A percentile compares a stretch with the other conserved stretches of the same genome.
These are phyloP conservation scores for Xerocomus potaroensis DNA, from an alignment of 768 basidiomycete genomes.

Conservation along the genomic window DNA sequence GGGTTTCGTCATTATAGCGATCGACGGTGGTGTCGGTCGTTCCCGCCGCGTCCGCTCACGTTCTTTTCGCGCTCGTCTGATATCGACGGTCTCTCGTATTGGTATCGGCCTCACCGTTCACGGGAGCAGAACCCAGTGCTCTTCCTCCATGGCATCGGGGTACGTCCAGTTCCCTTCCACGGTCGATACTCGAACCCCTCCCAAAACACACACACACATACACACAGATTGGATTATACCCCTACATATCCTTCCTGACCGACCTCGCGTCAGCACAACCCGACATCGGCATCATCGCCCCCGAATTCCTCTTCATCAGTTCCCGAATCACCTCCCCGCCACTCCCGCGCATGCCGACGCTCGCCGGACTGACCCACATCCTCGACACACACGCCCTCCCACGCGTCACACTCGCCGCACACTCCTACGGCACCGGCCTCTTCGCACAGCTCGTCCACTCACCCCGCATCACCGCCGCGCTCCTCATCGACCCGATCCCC, in stretches of 20 bases:
- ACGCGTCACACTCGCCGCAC: constrained; percentile 44
- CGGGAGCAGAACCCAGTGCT: constrained; percentile 46
- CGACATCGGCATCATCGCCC: constrained; percentile 52
- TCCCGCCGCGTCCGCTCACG: constrained; percentile 50
- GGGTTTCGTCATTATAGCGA: constrained; percentile 55
- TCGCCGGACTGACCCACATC: constrained; percentile 41
- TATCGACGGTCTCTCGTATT: constrained; percentile 37
- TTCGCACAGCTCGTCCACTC: constrained; percentile 52
- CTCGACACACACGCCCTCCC: constrained; percentile 39
- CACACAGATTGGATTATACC: constrained; percentile 55
- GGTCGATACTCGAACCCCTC: not conserved
- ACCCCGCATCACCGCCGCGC: constrained; percentile 40
- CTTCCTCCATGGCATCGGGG: constrained; percentile 71
- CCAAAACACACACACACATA: not conserved
- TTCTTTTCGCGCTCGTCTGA: constrained; percentile 41
- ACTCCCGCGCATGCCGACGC: constrained; percentile 37
- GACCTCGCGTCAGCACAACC: constrained; percentile 42
- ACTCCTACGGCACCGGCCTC: constrained; percentile 63
- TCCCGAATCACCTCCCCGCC: constrained; percentile 56
- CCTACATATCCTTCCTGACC: constrained; percentile 49
- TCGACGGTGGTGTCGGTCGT: constrained; percentile 35
- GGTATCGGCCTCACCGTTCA: constrained; percentile 49
- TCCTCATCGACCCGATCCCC: constrained; percentile 64
- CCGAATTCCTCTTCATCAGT: constrained; percentile 58
- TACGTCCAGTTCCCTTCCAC: no score